Base-by-base conservation (phyloP, 148 eudicot genomes). In the Camellia granthamiana region DNA sequence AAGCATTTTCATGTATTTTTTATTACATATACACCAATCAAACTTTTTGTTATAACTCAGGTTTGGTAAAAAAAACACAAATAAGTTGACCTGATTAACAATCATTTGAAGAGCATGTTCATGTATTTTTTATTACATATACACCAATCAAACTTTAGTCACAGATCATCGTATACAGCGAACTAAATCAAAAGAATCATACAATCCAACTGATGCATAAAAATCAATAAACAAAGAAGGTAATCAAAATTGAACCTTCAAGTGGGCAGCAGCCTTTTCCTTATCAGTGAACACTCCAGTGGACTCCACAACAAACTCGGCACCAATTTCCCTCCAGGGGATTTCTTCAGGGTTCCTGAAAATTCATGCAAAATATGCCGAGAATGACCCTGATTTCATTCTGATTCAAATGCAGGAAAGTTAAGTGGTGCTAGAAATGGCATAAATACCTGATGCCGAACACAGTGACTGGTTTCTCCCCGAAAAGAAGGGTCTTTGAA, bases 211-310 rank as follows among this genome's bases (percentile, higher is more conserved):
- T 23, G 30, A 23, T 23, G 30, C 30, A 23, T 23, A 23, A 23
- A 23, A 23, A 23, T 11, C 14, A 21, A 51, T 5, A 42, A 30
- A 42, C 13, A 8, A 74, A 72, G 52, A 52, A 52, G 44, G 16
- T 23, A 42, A 30, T 76, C 4, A 43, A 58, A 18, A 55, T 69
- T 10, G 18, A 68, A 92, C 95, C 93, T 90, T 90, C 88, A 92
- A 92, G 77, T 74, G 77, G 64, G 77, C 77, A 74, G 77, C 91
- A 82, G 93, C 95, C 82, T 92, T 92, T 14, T 85, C 93, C 83
- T 88, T 92, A 79, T 92, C 93, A 16, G 93, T 92, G 88, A 92
- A 92, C 69, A 92, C 93, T 65, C 95, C 95, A 78, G 95, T 88
- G 46, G 93, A 92, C 81, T 92, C 95, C 21, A 92, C 93, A 76